Base-by-base conservation (phyloP, 495 filamentous ascomycete genomes). In the Penicillium psychrofluorescens region DNA sequence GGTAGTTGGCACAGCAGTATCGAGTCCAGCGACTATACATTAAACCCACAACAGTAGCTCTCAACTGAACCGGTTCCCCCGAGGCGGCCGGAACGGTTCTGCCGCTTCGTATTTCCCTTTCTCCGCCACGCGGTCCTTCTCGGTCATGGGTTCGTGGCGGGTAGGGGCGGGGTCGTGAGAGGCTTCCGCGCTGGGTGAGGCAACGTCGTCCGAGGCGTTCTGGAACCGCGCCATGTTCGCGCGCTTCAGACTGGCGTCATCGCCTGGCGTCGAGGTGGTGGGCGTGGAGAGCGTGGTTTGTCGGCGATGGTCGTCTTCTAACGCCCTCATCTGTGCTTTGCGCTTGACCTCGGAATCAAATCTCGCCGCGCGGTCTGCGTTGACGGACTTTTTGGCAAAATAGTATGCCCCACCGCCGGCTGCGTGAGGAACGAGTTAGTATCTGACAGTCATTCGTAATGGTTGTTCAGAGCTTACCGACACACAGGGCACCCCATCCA, bases 371-470 rank as follows among this genome's bases (percentile, higher is more conserved):
- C 89, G 85, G 67, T 95, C 87, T 50, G 85, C 86, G 54, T 96
- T 91, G 74, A 98, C 90, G 62, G 82, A 84, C 52, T 81, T 75
- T 74, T 98, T 98, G 43, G 92, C 94, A 64, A 95, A 95, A 71
- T 88, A 88, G 76, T 98, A 98, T 49, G 92, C 89, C 41, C 79
- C 90, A 57, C 87, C 92, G 58, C 90, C 92, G 44, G 86, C 84
- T 89, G 58, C 29, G 37, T 11, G 29, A 34, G 13, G 22, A 16
- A 22, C 35, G 8, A 11, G 38, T 52, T 35, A 43, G 32, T 32
- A 33, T 9, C 31, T 33, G 8, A 9, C 31, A 34, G 3, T 34
- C 9, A 11, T 12, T 10, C 7, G 10, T 10, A 7, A 2, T 10
- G 32, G 2, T 22, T 22, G 22, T 22, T 6, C 22, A 22, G 12